A percentile compares a stretch with the other conserved stretches of the same genome.
Conservation (phyloP, 208 protist genomes). For the Leishmania martiniquensis region DNA sequence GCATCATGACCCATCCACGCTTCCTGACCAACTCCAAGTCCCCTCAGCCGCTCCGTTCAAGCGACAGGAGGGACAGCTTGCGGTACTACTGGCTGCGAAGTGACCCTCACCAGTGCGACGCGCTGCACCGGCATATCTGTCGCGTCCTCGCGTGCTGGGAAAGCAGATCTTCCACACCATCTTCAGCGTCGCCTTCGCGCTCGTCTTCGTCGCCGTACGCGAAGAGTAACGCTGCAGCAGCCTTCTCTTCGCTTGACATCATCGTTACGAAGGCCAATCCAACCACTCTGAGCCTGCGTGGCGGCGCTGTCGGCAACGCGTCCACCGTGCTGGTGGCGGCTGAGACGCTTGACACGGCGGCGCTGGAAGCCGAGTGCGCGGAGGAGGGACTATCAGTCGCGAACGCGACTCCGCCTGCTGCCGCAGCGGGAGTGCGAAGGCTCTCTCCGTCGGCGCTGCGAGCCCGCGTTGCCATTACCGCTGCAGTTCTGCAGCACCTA, state of each 20-base stretch:
- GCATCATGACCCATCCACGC: not conserved
- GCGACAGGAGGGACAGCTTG: not conserved
- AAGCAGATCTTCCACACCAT: not conserved
- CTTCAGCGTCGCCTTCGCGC: not conserved
- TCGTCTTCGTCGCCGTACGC: not conserved
- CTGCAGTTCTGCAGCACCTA: constrained; percentile 21
- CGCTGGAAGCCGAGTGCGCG: not conserved
- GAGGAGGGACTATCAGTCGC: not conserved
- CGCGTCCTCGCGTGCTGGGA: constrained; percentile 10
- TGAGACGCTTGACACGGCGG: constrained; percentile 18
- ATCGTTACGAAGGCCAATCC: constrained; percentile 15
- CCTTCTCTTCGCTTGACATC: constrained; percentile 1
- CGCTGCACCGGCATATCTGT: not conserved
- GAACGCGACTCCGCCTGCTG: not conserved
- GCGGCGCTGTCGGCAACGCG: constrained; percentile 17
- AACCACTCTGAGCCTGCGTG: constrained; percentile 18
- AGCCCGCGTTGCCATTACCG: constrained; percentile 26
- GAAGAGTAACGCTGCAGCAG: not conserved
- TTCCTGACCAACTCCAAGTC: not conserved
- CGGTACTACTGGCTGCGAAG: constrained; percentile 20
- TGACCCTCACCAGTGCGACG: constrained; percentile 8
- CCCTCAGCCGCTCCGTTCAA: not conserved
- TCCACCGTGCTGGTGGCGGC: constrained; percentile 14
- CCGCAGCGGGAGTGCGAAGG: not conserved
- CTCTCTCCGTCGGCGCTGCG: constrained; percentile 15